Percentiles rank a stretch among this genome's conserved stretches.
phyloP scores from a whole-genome alignment of 2,329 filamentous ascomycete genomes.

The Colletotrichum sidae region DNA sequence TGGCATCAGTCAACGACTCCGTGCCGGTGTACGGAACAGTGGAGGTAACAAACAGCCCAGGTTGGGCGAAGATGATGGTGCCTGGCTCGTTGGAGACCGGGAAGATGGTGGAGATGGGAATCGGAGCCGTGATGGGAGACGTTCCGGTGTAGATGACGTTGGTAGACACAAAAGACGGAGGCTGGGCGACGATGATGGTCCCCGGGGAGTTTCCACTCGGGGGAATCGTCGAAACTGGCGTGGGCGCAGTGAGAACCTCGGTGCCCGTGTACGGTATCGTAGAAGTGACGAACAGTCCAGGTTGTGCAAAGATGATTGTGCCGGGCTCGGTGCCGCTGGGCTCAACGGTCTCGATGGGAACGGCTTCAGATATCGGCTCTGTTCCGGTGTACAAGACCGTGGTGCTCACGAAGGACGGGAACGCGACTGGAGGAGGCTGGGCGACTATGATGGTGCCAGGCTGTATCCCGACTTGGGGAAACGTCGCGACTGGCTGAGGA shows the following conservation, averaged over 20 bases:
- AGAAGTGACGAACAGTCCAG: background rate
- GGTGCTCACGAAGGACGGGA: background rate
- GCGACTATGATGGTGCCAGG: background rate
- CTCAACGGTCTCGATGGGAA: slow-evolving; percentile 9
- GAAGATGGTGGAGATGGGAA: slow-evolving; percentile 14
- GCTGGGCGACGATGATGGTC: slow-evolving; percentile 14
- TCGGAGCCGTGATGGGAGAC: background rate
- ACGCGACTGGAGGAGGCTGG: background rate
- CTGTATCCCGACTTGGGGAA: background rate
- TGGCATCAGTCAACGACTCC: background rate
- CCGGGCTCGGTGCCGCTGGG: slow-evolving; percentile 22
- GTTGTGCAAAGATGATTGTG: background rate
- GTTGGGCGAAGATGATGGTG: slow-evolving; percentile 14
- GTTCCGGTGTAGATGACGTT: background rate
- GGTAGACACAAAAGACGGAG: background rate
- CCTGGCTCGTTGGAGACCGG: slow-evolving; percentile 14
- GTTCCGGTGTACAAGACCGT: background rate
- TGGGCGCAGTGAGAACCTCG: background rate
- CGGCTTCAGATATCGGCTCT: background rate
- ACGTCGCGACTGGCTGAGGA: background rate
- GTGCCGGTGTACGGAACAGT: slow-evolving; percentile 7
- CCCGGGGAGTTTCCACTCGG: slow-evolving; percentile 25
- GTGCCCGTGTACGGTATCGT: background rate
- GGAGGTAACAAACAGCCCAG: slow-evolving; percentile 3
- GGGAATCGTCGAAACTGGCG: slow-evolving; percentile 19